Evolutionary conservation across 2,329 filamentous ascomycete species (phyloP).

Genomic region (Teratosphaeria zuluensis): DNA sequence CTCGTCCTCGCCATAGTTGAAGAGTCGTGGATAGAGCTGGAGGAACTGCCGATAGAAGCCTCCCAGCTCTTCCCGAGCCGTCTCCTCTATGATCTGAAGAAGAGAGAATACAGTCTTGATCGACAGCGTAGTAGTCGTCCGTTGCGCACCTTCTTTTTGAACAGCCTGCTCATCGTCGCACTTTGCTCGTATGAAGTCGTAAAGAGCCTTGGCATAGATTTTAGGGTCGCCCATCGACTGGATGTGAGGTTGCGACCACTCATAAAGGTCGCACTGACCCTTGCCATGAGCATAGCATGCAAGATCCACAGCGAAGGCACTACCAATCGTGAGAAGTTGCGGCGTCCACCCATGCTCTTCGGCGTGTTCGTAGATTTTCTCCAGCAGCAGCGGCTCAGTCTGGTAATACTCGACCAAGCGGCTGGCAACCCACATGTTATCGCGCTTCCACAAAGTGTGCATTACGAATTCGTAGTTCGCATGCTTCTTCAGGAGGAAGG

Average conservation of each 20-base stretch:
- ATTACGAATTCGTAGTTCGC: slow-evolving; percentile 79
- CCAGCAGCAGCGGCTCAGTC: slow-evolving; percentile 56
- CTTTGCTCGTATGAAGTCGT: slow-evolving; percentile 77
- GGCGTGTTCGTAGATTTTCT: slow-evolving; percentile 68
- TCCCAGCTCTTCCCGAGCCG: slow-evolving; percentile 56
- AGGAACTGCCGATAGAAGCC: slow-evolving; percentile 79
- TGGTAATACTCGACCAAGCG: slow-evolving; percentile 71
- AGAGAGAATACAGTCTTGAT: slow-evolving; percentile 78
- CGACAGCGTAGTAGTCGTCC: slow-evolving; percentile 64
- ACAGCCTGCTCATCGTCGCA: slow-evolving; percentile 68
- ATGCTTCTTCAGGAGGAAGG: slow-evolving; percentile 71
- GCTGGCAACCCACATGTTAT: slow-evolving; percentile 75
- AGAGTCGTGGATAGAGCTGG: slow-evolving; percentile 82
- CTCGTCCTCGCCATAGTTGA: slow-evolving; percentile 83
- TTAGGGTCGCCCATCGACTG: slow-evolving; percentile 31
- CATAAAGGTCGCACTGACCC: slow-evolving; percentile 65
- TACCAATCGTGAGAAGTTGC: slow-evolving; percentile 65
- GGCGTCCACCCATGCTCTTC: slow-evolving; percentile 76
- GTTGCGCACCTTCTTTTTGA: slow-evolving; percentile 59
- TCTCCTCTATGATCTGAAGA: slow-evolving; percentile 61
- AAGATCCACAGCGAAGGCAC: slow-evolving; percentile 78
- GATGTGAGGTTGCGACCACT: slow-evolving; percentile 67
- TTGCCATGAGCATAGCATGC: slow-evolving; percentile 76
- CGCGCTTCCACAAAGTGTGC: slow-evolving; percentile 83
- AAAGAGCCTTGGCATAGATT: slow-evolving; percentile 56